phyloP scores from a whole-genome alignment of 805 yeast species.

The Nakazawaea molendinolei region DNA sequence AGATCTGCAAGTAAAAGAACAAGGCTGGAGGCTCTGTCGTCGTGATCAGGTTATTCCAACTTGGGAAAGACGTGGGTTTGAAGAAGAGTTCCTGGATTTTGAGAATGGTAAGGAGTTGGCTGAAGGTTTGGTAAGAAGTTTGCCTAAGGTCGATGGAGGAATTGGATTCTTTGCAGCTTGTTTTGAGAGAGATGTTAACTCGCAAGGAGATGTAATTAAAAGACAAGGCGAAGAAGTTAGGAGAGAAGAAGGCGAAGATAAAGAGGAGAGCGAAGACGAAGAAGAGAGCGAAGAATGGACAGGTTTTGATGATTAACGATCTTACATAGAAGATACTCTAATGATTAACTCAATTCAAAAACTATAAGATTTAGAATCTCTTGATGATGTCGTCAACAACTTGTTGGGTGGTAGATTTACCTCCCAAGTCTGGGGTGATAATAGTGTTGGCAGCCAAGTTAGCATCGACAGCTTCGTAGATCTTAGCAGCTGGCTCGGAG shows the following conservation, averaged over 20 bases:
- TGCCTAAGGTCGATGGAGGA: conserved; percentile 93
- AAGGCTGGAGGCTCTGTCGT: conserved; percentile 70
- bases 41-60: conserved; percentile 62
- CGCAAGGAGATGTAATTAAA: not conserved
- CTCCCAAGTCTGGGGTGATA: conserved; percentile 95
- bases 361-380: conserved; percentile 29
- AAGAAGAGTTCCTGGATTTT: conserved; percentile 55
- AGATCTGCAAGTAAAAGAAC: conserved; percentile 53
- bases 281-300: conserved; percentile 27
- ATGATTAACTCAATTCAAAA: not conserved
- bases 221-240: conserved; percentile 3
- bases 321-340: not conserved
- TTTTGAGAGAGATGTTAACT: conserved; percentile 47
- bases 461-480: conserved; percentile 91
- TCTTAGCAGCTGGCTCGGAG: conserved; percentile 82
- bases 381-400: conserved; percentile 78
- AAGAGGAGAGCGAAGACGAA: conserved; percentile 13
- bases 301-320: conserved; percentile 27
- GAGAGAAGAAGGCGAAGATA: conserved; percentile 9
- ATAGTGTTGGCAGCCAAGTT: conserved; percentile 72
- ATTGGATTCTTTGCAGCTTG: conserved; percentile 97
- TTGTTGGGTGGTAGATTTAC: conserved; percentile 77
- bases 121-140: conserved; percentile 79
- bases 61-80: conserved; percentile 85
- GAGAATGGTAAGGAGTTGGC: conserved; percentile 51